Evolutionary conservation across 2,329 filamentous ascomycete species (phyloP).

Genomic region (Daldinia eschscholtzii): DNA sequence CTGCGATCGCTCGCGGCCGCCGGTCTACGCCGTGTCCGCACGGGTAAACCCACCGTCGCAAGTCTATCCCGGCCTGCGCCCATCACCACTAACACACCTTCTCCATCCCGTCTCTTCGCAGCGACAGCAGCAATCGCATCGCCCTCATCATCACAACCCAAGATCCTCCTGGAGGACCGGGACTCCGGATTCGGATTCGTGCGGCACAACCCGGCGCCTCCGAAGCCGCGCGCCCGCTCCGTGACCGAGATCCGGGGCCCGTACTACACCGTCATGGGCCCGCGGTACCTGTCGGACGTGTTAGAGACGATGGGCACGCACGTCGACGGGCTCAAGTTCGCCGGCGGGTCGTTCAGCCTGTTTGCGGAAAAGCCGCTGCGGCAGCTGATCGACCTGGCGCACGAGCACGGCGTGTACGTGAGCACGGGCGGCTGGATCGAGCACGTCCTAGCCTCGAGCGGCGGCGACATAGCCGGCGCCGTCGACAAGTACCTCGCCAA

Average conservation of each 20-base stretch:
- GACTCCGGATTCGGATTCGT: conserved; percentile 64
- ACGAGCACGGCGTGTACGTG: conserved; percentile 63
- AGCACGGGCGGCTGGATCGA: conserved; percentile 69
- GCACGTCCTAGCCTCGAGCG: conserved; percentile 60
- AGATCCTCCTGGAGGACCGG: conserved; percentile 59
- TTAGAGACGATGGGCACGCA: conserved; percentile 68
- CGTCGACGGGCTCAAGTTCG: conserved; percentile 68
- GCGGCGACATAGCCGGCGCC: conserved; percentile 54
- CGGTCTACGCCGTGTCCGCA: conserved; percentile 27
- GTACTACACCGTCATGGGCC: conserved; percentile 68
- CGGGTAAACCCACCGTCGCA: background rate
- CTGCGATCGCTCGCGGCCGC: conserved; percentile 30
- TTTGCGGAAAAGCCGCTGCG: conserved; percentile 60
- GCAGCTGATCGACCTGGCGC: conserved; percentile 63
- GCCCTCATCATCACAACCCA: conserved; percentile 23
- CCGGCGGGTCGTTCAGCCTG: conserved; percentile 65
- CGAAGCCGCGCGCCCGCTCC: conserved; percentile 62
- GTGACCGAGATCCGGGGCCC: conserved; percentile 69
- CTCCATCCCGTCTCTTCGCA: conserved; percentile 19
- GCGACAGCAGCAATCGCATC: conserved; percentile 13
- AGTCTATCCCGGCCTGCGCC: background rate
- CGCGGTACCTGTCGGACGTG: conserved; percentile 64
- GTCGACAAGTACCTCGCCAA: conserved; percentile 66
- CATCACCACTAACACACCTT: background rate
- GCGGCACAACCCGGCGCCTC: conserved; percentile 61